phyloP scores from a whole-genome alignment of 140 eudicot genomes.

The Stevia rebaudiana region DNA sequence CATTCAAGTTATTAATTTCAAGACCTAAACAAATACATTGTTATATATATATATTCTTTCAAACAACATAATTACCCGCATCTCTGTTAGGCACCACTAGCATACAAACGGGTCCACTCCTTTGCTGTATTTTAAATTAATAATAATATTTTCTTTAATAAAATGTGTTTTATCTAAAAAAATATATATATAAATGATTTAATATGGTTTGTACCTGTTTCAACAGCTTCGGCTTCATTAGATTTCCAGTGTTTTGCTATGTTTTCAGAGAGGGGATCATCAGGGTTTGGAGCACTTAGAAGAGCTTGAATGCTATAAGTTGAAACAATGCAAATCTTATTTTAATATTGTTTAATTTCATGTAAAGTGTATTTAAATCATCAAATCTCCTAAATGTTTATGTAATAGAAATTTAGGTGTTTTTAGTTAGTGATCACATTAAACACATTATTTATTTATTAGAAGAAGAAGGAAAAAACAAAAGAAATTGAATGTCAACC shows the following conservation, averaged over 20 bases:
- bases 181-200: neutral
- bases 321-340: conserved; percentile 10
- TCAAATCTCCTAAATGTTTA: neutral
- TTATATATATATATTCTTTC: conserved; percentile 19
- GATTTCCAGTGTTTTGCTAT: conserved; percentile 74
- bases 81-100: conserved; percentile 36
- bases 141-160: neutral
- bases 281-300: conserved; percentile 73
- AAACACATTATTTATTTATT: neutral
- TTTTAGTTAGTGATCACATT: neutral
- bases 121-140: conserved; percentile 29
- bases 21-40: conserved; percentile 32
- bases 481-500: neutral
- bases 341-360: no score
- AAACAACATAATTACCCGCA: conserved; percentile 10
- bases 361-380: neutral
- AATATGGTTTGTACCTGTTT: conserved; percentile 43
- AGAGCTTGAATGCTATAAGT: conserved; percentile 83
- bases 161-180: neutral
- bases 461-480: neutral
- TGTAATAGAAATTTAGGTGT: no score
- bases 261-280: conserved; percentile 74
- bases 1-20: conserved; percentile 27
- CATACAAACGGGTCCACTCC: conserved; percentile 45
- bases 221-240: conserved; percentile 75